Conservation (phyloP, 768 basidiomycete species). For the Lanmaoa rubissima region DNA sequence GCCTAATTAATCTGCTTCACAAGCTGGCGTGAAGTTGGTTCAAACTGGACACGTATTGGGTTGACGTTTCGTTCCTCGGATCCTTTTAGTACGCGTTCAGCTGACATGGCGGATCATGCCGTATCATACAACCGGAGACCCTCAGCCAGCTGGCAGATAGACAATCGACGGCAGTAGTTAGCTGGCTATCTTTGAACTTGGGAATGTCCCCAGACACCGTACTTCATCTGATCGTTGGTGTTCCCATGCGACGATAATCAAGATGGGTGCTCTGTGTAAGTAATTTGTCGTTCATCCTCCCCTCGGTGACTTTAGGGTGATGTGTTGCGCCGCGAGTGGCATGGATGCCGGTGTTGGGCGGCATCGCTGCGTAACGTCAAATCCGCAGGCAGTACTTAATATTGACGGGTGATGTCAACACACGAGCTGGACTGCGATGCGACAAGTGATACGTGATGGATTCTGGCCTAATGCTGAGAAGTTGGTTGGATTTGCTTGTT, state of each 20-base stretch:
- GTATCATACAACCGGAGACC: not conserved
- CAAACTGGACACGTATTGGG: not conserved
- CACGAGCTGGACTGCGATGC: not conserved
- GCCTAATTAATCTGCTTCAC: not conserved
- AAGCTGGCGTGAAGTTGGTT: not conserved
- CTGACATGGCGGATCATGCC: constrained; percentile 3
- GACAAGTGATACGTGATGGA: not conserved
- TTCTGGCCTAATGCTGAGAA: not conserved
- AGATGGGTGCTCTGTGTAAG: not conserved
- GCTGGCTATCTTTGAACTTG: not conserved
- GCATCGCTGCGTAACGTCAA: not conserved
- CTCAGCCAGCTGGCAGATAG: not conserved
- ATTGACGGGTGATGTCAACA: not conserved
- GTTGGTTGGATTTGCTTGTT: not conserved
- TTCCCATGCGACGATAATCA: not conserved
- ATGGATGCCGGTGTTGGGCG: not conserved
- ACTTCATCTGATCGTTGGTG: not conserved
- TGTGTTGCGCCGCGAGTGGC: not conserved
- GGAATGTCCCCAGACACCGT: constrained; percentile 9
- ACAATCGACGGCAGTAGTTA: not conserved
- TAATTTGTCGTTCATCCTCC: not conserved
- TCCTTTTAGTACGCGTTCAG: not conserved
- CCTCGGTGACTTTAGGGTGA: not conserved
- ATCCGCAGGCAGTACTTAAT: not conserved
- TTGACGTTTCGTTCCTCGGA: not conserved